Base-by-base conservation (phyloP, 176 grass and related monocot species). In the Poa annua region DNA sequence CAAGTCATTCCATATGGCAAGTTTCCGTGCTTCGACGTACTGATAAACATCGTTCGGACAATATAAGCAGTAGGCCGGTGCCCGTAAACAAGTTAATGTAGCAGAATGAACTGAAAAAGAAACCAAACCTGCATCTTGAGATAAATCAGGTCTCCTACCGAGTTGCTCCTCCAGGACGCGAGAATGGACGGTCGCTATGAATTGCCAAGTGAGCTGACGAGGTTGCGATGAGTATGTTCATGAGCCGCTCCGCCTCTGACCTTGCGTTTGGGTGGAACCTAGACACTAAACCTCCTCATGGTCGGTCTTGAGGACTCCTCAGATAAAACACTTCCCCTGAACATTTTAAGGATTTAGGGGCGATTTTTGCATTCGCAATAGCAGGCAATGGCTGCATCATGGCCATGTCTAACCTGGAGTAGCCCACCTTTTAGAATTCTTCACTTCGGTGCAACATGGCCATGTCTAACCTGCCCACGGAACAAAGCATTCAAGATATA, bases 121-220 rank as follows among this genome's bases (percentile, higher is more conserved):
- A 59, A 63, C 26, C 25, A 29, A 87, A 82, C 61, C 60, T 69
- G 22, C 49, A 67, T 14, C 25, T 67, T 57, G 50, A 36, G 59
- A 72, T 6, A 48, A 80, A 72, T 64, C 68, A 51, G 24, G 66
- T 25, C 33, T 29, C 21, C 4, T 79, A 41, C 17, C 35, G 33
- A 35, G 38, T 49, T 61, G 52, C 44, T 48, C 63, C 1, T 24
- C 41, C 12, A 19, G 64, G 60, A 36, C 55, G 38, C 10, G 13
- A 33, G n/a, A 47, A 24, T 6, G 5, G 39, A 41, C 8, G 7
- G 39, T 41, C 8, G 39, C 7, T 41, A 41, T 8, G 39, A 8
- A 41, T 41, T 29, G 36, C 41, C 50, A 15, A 68, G 74, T 8
- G 44, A 61, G 11, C 26, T 14, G 65, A 78, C 5, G 14, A 50